A percentile compares a stretch with the other conserved stretches of the same genome.
Evolutionary conservation across 306 rosid genomes (phyloP).

Genomic region (Dryas drummondii): DNA sequence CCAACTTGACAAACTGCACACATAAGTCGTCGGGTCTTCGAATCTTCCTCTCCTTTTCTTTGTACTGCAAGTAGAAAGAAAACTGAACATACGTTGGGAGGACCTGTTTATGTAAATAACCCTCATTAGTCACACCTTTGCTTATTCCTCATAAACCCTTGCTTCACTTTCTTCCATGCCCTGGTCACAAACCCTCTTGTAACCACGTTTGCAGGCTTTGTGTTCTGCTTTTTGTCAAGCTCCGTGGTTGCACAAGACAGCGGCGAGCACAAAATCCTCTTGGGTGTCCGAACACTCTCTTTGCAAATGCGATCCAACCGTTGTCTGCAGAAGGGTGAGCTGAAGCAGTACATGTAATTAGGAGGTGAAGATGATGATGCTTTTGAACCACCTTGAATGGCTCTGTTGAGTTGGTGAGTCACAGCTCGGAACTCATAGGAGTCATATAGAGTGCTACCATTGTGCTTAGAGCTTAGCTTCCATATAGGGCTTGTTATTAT

Average conservation of each 20-base stretch:
- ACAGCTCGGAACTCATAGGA: constrained; percentile 56
- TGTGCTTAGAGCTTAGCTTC: constrained; percentile 34
- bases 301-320: constrained; percentile 33
- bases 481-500: constrained; percentile 12
- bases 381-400: constrained; percentile 44
- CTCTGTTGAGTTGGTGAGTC: constrained; percentile 53
- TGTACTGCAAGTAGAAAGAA: too few species aligned
- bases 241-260: neutral
- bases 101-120: neutral
- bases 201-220: constrained; percentile 20
- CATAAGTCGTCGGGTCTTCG: too few species aligned
- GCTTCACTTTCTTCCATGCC: constrained; percentile 65
- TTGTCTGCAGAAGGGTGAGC: constrained; percentile 38
- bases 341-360: constrained; percentile 25
- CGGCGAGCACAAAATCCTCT: constrained; percentile 35
- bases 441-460: constrained; percentile 59
- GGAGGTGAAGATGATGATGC: constrained; percentile 22
- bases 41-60: too few species aligned
- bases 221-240: constrained; percentile 18
- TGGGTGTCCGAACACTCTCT: constrained; percentile 31
- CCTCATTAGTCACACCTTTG: constrained; percentile 17
- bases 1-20: too few species aligned
- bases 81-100: neutral
- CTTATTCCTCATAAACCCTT: constrained; percentile 36
- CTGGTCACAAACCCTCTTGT: constrained; percentile 38